A percentile compares a stretch with the other conserved stretches of the same genome.
phyloP scores from a whole-genome alignment of 1,284 basidiomycete genomes.

The Leccinum fuscescens region DNA sequence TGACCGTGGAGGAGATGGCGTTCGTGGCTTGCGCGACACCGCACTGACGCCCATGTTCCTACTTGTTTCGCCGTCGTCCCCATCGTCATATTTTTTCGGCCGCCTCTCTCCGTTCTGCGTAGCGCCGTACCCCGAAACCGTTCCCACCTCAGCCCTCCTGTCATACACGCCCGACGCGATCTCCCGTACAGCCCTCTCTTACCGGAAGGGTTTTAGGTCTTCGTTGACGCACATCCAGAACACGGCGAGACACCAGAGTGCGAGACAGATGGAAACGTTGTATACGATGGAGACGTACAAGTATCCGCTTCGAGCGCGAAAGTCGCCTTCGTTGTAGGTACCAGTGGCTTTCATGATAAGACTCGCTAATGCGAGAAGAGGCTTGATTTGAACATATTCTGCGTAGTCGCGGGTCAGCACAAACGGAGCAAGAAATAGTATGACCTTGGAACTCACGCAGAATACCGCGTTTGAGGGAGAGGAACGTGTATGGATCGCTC shows the following conservation, averaged over 20 bases:
- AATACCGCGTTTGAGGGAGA: conserved; percentile 93
- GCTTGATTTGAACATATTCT: conserved; percentile 99
- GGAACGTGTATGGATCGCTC: conserved; percentile 91
- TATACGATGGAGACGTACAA: conserved; percentile 88
- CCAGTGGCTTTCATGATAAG: conserved; percentile 84
- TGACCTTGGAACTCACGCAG: conserved; percentile 62
- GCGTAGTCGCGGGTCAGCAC: conserved; percentile 10
- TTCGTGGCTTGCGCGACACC: background rate
- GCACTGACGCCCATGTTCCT: background rate
- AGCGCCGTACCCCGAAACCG: conserved; percentile 18
- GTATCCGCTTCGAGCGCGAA: conserved; percentile 84
- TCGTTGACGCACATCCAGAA: conserved; percentile 91
- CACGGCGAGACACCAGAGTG: conserved; percentile 87
- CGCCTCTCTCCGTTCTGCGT: conserved; percentile 18
- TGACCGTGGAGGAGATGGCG: conserved; percentile 9
- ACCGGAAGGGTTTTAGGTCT: conserved; percentile 87
- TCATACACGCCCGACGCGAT: conserved; percentile 14
- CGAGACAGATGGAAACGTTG: conserved; percentile 71
- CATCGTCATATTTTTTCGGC: conserved; percentile 12
- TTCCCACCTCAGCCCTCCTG: background rate
- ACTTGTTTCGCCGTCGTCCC: background rate
- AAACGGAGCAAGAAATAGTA: background rate
- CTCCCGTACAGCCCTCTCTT: conserved; percentile 31
- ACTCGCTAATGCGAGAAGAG: conserved; percentile 81
- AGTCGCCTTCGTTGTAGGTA: conserved; percentile 89